Percentiles rank a stretch among this genome's conserved stretches.
Conservation (phyloP, 768 basidiomycete species). For the Hygrophorus pudorinus region DNA sequence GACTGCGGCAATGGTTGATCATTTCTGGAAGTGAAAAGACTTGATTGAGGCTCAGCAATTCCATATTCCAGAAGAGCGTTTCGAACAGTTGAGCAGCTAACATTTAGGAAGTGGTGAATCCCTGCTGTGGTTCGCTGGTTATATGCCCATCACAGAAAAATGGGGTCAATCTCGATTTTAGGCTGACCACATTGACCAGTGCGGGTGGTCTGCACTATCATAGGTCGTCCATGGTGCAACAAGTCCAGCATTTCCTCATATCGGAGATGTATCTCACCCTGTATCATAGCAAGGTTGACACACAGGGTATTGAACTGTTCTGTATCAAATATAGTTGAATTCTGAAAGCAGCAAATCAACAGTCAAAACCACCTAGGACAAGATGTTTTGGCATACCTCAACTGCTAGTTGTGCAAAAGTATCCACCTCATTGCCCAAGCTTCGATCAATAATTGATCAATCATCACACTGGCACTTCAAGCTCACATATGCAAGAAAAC, state of each 20-base stretch:
- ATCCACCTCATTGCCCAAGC: constrained; percentile 6
- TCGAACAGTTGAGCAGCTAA: constrained; percentile 6
- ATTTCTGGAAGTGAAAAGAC: constrained; percentile 1
- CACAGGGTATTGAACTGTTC: constrained; percentile 5
- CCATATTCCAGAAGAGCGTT: constrained; percentile 7
- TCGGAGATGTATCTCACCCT: constrained; percentile 5
- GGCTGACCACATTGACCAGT: constrained; percentile 10
- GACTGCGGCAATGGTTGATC: background rate
- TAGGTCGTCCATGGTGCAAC: constrained; percentile 9
- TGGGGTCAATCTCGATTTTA: constrained; percentile 9
- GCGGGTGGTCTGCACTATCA: constrained; percentile 3
- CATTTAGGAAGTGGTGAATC: constrained; percentile 10
- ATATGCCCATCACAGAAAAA: constrained; percentile 14
- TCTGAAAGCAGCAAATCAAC: constrained; percentile 4
- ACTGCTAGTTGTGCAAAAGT: constrained; percentile 2
- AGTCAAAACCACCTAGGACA: background rate
- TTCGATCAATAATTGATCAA: constrained; percentile 1
- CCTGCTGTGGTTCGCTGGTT: constrained; percentile 8
- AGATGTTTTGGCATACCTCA: constrained; percentile 1
- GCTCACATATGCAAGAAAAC: too few species aligned
- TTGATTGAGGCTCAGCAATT: constrained; percentile 8
- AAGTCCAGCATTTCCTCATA: constrained; percentile 7
- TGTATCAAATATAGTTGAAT: constrained; percentile 6
- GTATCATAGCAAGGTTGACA: constrained; percentile 7
- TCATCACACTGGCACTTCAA: background rate